Percentiles rank a stretch among this genome's conserved stretches.
Conservation (phyloP, 192 early-diverging fungal genomes). For the Dispira simplex region DNA sequence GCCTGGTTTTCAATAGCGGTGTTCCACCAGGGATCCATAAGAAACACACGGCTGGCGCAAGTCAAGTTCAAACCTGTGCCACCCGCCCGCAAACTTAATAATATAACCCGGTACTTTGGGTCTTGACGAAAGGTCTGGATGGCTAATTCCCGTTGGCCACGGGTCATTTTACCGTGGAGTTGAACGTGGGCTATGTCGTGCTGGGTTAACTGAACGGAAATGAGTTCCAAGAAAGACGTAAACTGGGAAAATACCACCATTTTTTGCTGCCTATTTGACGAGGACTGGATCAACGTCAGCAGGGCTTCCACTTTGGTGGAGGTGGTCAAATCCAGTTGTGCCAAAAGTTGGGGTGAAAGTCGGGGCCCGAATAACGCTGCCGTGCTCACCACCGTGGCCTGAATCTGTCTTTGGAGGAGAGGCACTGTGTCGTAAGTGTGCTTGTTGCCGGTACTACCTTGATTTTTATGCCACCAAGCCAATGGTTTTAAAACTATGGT, state of each 20-base stretch:
- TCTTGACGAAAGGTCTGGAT: slow-evolving; percentile 47
- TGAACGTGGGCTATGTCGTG: slow-evolving; percentile 43
- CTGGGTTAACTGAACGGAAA: slow-evolving; percentile 34
- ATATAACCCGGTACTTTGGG: slow-evolving; percentile 35
- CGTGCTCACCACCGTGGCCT: not conserved
- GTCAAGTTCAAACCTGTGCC: slow-evolving; percentile 63
- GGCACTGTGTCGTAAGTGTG: too few relatives aligned
- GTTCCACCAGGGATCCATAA: slow-evolving; percentile 73
- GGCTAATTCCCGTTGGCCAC: slow-evolving; percentile 38
- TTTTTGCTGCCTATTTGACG: slow-evolving; percentile 24
- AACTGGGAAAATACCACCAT: slow-evolving; percentile 93
- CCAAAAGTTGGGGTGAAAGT: not conserved
- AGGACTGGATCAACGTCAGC: not conserved
- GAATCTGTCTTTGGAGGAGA: too few relatives aligned
- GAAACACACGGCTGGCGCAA: slow-evolving; percentile 47
- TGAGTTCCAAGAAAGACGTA: slow-evolving; percentile 65
- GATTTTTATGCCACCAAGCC: too few relatives aligned
- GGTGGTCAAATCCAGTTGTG: not conserved
- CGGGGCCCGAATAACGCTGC: not conserved
- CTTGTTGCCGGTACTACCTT: too few relatives aligned
- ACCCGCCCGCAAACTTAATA: slow-evolving; percentile 54
- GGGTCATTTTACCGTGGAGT: slow-evolving; percentile 68
- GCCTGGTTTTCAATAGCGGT: slow-evolving; percentile 63
- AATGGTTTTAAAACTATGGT: too few relatives aligned
- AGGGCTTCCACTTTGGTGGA: slow-evolving; percentile 7